These are phyloP conservation scores for Eucalyptus pumila DNA, from an alignment of 345 rosid genomes.

Conservation along the genomic window DNA sequence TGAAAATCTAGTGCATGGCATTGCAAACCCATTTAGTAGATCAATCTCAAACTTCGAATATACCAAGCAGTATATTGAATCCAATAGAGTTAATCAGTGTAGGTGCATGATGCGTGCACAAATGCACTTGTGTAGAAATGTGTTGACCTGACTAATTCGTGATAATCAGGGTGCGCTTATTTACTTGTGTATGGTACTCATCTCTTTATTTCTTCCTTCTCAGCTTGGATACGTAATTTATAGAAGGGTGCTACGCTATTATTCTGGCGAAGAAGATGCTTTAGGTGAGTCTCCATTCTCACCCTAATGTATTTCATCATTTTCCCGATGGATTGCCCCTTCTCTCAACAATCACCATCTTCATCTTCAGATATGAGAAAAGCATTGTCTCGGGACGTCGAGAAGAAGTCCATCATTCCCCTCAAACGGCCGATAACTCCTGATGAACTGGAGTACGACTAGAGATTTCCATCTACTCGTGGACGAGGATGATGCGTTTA, in stretches of 20 bases:
- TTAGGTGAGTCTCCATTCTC: constrained; percentile 40
- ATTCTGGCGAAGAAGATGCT: constrained; percentile 94
- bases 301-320: neutral
- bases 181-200: neutral
- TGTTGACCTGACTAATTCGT: neutral
- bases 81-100: neutral
- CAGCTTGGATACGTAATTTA: constrained; percentile 88
- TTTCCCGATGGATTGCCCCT: neutral
- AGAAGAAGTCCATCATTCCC: constrained; percentile 79
- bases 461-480: neutral
- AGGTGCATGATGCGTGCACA: neutral
- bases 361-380: constrained; percentile 80
- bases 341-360: neutral
- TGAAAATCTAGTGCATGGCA: neutral
- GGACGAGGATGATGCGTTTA: neutral
- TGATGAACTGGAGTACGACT: constrained; percentile 86
- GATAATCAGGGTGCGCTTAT: neutral
- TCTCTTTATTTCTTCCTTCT: neutral
- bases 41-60: neutral
- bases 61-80: neutral
- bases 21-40: neutral
- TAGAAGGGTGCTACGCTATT: constrained; percentile 81
- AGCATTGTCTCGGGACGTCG: constrained; percentile 77
- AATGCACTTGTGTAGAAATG: neutral
- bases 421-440: constrained; percentile 84